These are phyloP conservation scores for Quercus suber DNA, from an alignment of 306 rosid species.

Conservation along the genomic window DNA sequence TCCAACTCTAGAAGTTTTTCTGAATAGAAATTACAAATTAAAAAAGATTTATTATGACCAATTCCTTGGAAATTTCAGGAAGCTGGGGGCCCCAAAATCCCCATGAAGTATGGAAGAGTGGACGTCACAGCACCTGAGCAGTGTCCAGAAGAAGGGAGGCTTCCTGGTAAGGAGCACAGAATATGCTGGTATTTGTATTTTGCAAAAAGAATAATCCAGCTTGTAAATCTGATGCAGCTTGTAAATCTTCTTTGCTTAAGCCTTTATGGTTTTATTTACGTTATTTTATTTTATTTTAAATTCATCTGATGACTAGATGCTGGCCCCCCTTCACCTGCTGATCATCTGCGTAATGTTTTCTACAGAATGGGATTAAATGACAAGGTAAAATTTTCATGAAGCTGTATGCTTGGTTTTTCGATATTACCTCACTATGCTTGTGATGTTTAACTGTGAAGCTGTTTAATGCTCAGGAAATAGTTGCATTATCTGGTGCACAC, in stretches of 20 bases:
- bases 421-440: slow-evolving; percentile 1
- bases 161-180: slow-evolving; percentile 61
- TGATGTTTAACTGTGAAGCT: slow-evolving; percentile 25
- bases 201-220: background rate
- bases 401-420: background rate
- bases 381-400: slow-evolving; percentile 48
- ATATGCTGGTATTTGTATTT: too few relatives aligned
- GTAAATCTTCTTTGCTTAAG: background rate
- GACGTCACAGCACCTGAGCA: slow-evolving; percentile 68
- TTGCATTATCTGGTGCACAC: slow-evolving; percentile 96
- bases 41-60: slow-evolving; percentile 11
- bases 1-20: slow-evolving; percentile 13
- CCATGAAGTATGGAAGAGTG: slow-evolving; percentile 95
- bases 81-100: slow-evolving; percentile 95
- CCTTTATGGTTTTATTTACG: background rate
- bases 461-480: slow-evolving; percentile 75
- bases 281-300: background rate
- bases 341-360: slow-evolving; percentile 88
- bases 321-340: slow-evolving; percentile 95
- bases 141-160: slow-evolving; percentile 98
- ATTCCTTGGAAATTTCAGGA: slow-evolving; percentile 51
- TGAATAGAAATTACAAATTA: background rate
- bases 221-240: background rate
- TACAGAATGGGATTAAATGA: slow-evolving; percentile 90
- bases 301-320: slow-evolving; percentile 50